Evolutionary conservation across 2,329 filamentous ascomycete species (phyloP).

Genomic region (Neopestalotiopsis sp.): DNA sequence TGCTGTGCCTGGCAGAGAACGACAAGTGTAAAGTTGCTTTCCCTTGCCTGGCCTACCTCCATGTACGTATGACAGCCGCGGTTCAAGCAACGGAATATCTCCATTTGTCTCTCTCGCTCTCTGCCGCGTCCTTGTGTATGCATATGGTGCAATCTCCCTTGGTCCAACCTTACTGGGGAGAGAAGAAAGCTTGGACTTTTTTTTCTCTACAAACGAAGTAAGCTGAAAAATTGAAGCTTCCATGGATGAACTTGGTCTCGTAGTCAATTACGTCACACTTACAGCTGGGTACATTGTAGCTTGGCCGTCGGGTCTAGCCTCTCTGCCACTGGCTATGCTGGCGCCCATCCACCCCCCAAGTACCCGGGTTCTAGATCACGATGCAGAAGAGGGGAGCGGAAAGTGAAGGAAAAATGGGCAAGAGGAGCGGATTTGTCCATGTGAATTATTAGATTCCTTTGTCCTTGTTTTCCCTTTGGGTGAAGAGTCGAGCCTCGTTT

Average conservation of each 20-base stretch:
- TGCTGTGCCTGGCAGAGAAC: background rate
- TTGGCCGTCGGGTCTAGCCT: background rate
- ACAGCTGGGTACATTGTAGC: background rate
- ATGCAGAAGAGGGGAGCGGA: background rate
- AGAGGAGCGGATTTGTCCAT: background rate
- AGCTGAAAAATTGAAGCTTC: background rate
- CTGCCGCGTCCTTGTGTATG: background rate
- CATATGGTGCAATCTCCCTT: background rate
- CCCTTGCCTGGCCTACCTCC: background rate
- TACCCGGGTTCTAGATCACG: slow-evolving; percentile 6
- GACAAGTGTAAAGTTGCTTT: background rate
- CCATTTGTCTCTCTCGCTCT: background rate
- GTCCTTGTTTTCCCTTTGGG: background rate
- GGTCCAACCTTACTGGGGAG: background rate
- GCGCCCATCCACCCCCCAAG: background rate
- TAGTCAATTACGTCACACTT: slow-evolving; percentile 20
- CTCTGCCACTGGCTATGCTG: background rate
- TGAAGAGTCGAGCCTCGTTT: background rate
- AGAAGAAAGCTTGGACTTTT: slow-evolving; percentile 1
- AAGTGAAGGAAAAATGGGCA: background rate
- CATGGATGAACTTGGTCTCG: background rate
- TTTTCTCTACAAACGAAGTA: background rate
- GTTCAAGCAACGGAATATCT: background rate
- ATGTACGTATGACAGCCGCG: background rate
- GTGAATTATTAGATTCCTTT: background rate